Evolutionary conservation across 2,329 filamentous ascomycete species (phyloP), one percentile per base, ranked within the genome.

Genomic region (Botryosphaeria dothidea): DNA sequence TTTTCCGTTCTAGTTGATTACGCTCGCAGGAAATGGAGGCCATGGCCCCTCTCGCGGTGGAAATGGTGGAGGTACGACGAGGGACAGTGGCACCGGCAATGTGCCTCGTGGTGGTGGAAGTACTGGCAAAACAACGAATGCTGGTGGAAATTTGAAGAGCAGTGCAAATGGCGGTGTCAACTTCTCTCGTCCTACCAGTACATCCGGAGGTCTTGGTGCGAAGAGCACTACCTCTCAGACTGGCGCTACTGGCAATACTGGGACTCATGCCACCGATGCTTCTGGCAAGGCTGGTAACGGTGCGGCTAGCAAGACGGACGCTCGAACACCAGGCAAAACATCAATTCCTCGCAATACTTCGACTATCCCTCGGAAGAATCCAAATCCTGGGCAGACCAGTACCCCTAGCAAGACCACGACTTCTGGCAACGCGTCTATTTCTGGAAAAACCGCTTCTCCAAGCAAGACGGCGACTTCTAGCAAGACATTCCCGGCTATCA

Each of bases 1-100:
- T 45, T 63, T 63, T 31, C 48, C 61, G 46, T 63, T 63, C 38
- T 63, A 63, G 61, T 46, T 60, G 41, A 60, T 23, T 60, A 46
- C 56, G 13, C 29, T 34, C 27, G 7, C 38, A 60, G 56, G 56
- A 13, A 25, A 60, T 21, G 38, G 38, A n/a, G 25, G 38, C 54
- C 11, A 17, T 29, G 23, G 36, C 11, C 25, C 23, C 11, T 15
- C 36, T 21, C 54, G 17, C 36, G 36, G 54, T n/a, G 41, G 41
- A 17, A 21, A 8, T 60, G 11, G n/a, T 4, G 5, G n/a, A 15
- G 41, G 56, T 8, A 60, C 38, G 41, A n/a, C 56, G n/a, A 31
- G 19, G 7, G n/a, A 27, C 31, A 23, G 21, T 57, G 34, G 36
- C 52, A 31, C 56, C 19, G 56, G 56, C 25, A 46, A 23, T 23